Evolutionary conservation across 768 basidiomycete species (phyloP), one percentile per base, ranked within the genome.

Genomic region (Boletus rubroflammeus): DNA sequence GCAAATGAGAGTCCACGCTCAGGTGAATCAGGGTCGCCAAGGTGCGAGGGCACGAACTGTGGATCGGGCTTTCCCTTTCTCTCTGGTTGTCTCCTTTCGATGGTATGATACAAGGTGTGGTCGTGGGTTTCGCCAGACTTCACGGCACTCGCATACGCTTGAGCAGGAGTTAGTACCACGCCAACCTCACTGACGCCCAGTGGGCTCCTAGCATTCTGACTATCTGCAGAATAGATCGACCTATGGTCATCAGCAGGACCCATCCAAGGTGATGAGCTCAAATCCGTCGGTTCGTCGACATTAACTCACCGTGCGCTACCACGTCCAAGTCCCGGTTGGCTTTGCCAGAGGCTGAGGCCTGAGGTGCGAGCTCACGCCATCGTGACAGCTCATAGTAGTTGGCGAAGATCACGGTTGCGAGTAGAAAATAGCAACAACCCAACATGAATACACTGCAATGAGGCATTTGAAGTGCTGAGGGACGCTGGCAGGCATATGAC

Each of bases 1-100:
- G 78, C 78, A 34, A 70, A 60, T 3, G 72, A 72, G 43, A 63
- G 54, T 14, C 65, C 68, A 39, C 44, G 56, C 11, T 47, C 55
- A 45, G 63, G 48, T n/a, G 48, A 47, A 35, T 50, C 40, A 5
- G 52, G 21, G 8, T 47, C 31, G 31, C 42, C 36, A 26, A 41
- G 40, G 7, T 54, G 25, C 5, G 34, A 53, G 13, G 51, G 47
- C 11, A 21, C 51, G n/a, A 35, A 26, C 29, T 44, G 60, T 9
- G 35, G 49, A 36, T 43, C 43, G 19, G 21, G n/a, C 17, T 13
- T 50, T 29, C 17, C 40, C 28, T 25, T 47, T 25, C 41, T 50
- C n/a, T 55, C 54, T 39, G 42, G 42, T 19, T 61, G 60, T 17
- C 36, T 61, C 36, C 60, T 60, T 57, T 64, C 64, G 45, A 57